A percentile compares a stretch with the other conserved stretches of the same genome.
These are phyloP conservation scores for Talaromyces sp. DNA, from an alignment of 2,329 filamentous ascomycete species.

Conservation along the genomic window DNA sequence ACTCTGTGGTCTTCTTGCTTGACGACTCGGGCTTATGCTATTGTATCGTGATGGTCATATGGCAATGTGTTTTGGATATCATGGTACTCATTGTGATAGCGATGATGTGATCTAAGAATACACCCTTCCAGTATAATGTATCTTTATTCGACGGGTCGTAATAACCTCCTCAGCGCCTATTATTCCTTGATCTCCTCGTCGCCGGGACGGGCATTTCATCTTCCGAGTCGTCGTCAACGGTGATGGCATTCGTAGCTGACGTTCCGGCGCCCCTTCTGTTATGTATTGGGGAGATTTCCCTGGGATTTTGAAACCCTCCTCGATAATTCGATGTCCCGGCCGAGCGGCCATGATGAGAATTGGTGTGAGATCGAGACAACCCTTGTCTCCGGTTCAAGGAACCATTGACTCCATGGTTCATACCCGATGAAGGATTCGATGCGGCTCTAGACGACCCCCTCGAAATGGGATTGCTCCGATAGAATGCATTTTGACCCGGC, in stretches of 20 bases:
- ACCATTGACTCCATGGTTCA: neutral
- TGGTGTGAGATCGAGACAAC: neutral
- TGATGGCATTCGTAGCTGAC: conserved; percentile 26
- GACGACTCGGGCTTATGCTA: neutral
- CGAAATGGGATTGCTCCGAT: neutral
- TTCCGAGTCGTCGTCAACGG: conserved; percentile 30
- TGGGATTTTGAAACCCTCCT: neutral
- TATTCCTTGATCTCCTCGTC: conserved; percentile 24
- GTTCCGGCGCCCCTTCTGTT: conserved; percentile 18
- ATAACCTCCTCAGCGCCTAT: conserved; percentile 15
- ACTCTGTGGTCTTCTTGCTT: neutral
- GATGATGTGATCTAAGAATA: conserved; percentile 7
- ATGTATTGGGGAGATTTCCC: neutral
- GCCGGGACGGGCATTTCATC: conserved; percentile 21
- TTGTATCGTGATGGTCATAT: conserved; percentile 7
- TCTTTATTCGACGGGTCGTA: neutral
- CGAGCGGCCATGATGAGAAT: neutral
- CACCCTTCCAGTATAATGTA: conserved; percentile 3
- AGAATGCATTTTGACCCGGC: conserved; percentile 7
- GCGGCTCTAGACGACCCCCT: neutral
- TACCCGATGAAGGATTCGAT: neutral
- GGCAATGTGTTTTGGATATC: conserved; percentile 4
- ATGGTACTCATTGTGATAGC: conserved; percentile 1
- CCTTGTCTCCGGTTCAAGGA: neutral
- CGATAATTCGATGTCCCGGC: neutral